Conservation (phyloP, 257 asterid genomes). For the Penstemon barbatus region DNA sequence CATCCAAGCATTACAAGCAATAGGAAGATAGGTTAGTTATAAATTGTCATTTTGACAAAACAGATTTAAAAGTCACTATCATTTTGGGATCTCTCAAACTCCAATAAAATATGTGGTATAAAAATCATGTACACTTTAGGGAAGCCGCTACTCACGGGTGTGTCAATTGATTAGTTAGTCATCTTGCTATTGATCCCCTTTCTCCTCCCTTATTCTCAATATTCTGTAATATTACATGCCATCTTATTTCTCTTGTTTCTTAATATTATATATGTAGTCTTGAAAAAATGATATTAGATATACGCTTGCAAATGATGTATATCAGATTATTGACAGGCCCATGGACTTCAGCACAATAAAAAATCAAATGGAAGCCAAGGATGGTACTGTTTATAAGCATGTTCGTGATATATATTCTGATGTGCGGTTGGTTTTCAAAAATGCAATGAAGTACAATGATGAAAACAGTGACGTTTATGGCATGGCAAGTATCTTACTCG, state of each 20-base stretch:
- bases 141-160: not conserved
- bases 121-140: no score
- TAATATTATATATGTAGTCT: conserved; percentile 9
- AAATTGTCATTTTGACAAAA: no score
- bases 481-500: conserved; percentile 71
- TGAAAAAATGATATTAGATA: conserved; percentile 13
- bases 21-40: no score
- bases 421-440: conserved; percentile 68
- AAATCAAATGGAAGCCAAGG: conserved; percentile 96
- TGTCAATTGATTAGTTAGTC: not conserved
- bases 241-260: conserved; percentile 10
- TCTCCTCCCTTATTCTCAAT: not conserved
- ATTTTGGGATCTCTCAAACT: no score
- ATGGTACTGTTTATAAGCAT: conserved; percentile 92
- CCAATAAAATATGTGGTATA: no score
- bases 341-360: conserved; percentile 98
- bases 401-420: conserved; percentile 83
- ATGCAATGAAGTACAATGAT: conserved; percentile 94
- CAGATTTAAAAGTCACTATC: no score
- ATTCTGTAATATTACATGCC: not conserved
- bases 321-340: conserved; percentile 95
- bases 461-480: conserved; percentile 79
- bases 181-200: no score
- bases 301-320: conserved; percentile 36
- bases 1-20: no score